Percentiles rank a stretch among this genome's conserved stretches.
Evolutionary conservation across 345 rosid genomes (phyloP).

Genomic region (Eucalyptus regnans): DNA sequence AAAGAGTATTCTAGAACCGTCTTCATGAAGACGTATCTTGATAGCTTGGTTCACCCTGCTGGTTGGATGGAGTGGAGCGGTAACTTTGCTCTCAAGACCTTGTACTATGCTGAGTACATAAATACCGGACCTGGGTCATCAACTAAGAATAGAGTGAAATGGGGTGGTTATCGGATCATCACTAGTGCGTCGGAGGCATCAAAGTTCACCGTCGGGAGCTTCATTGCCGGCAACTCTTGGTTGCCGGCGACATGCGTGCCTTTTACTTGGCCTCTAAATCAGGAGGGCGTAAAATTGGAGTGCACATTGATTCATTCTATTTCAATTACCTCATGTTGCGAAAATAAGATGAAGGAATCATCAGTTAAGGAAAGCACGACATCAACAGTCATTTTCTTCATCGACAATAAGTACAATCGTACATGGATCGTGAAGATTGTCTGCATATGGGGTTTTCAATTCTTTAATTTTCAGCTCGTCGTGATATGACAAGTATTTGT

Average conservation of each 20-base stretch:
- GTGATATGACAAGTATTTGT: not conserved
- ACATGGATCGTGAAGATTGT: not conserved
- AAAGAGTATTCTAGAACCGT: conserved; percentile 26
- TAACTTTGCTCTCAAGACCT: conserved; percentile 25
- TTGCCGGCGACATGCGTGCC: conserved; percentile 29
- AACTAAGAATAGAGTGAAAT: conserved; percentile 21
- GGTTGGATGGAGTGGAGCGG: conserved; percentile 52
- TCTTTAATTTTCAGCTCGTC: not conserved
- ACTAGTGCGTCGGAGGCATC: conserved; percentile 23
- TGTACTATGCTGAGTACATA: conserved; percentile 39
- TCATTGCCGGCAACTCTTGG: conserved; percentile 35
- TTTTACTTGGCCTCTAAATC: conserved; percentile 26
- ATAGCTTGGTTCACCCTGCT: conserved; percentile 23
- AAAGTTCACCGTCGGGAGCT: conserved; percentile 23
- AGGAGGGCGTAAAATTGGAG: not conserved
- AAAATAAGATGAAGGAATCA: not conserved
- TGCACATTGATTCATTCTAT: not conserved
- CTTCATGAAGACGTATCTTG: conserved; percentile 26
- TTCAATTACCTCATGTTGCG: not conserved
- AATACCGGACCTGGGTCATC: conserved; percentile 34
- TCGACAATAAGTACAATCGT: not conserved
- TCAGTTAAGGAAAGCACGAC: not conserved
- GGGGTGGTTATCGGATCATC: conserved; percentile 23
- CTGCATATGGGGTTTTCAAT: not conserved
- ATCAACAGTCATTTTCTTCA: not conserved